phyloP scores from a whole-genome alignment of 139 green algal species.

The Closterium sp. region DNA sequence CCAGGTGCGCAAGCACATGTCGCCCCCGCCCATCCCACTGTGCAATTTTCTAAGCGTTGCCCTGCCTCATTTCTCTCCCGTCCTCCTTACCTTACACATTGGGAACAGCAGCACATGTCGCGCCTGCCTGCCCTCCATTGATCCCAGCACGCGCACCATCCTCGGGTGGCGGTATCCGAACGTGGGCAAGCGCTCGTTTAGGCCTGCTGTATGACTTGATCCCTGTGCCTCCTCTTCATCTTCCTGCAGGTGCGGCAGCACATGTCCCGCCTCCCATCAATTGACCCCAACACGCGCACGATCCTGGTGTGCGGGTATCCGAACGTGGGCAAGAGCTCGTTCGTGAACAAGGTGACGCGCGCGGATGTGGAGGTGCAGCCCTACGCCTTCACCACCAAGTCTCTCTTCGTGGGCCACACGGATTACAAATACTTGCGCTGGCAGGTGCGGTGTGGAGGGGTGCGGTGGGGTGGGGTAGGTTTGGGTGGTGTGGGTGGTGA shows the following conservation, averaged over 20 bases:
- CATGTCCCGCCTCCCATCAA: conserved; percentile 93
- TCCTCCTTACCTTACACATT: too few species aligned
- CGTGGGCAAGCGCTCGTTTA: too few species aligned
- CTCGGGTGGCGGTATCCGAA: conserved; percentile 98
- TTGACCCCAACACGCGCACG: conserved; percentile 96
- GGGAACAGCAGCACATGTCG: conserved; percentile 97
- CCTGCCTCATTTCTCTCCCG: too few species aligned
- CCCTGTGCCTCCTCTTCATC: background rate
- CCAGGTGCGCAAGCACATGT: too few species aligned
- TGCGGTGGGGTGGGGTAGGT: too few species aligned
- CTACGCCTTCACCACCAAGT: conserved; percentile 96
- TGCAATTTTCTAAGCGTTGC: too few species aligned
- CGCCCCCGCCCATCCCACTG: too few species aligned
- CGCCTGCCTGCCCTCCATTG: conserved; percentile 88
- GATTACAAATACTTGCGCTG: conserved; percentile 98
- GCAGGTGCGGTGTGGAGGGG: conserved; percentile 57
- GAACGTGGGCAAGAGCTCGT: conserved; percentile 96
- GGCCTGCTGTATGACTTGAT: background rate
- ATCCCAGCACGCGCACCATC: conserved; percentile 94
- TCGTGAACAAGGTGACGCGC: conserved; percentile 96
- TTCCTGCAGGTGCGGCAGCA: conserved; percentile 92
- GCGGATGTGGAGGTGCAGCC: conserved; percentile 99
- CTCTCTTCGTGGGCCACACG: conserved; percentile 94
- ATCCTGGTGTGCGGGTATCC: conserved; percentile 97
- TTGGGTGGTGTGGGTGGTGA: too few species aligned